Percentiles rank a stretch among this genome's conserved stretches.
These are phyloP conservation scores for Sporothrix luriei DNA, from an alignment of 2,329 filamentous ascomycete genomes.

Conservation along the genomic window DNA sequence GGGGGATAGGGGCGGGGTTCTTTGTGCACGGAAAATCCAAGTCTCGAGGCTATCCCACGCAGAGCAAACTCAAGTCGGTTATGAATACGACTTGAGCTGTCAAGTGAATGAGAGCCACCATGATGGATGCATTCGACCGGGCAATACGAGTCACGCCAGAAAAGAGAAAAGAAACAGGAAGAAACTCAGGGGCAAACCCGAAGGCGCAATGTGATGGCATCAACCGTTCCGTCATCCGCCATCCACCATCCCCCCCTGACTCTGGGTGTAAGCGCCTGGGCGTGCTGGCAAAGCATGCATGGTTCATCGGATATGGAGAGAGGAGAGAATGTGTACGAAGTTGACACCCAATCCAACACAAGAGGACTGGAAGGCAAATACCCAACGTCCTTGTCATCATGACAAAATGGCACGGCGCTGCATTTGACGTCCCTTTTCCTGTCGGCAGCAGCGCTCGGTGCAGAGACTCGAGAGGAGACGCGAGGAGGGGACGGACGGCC, in stretches of 20 bases:
- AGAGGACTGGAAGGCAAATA: background rate
- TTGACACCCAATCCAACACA: constrained; percentile 12
- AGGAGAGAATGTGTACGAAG: background rate
- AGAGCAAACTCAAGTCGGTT: too few relatives aligned
- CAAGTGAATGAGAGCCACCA: background rate
- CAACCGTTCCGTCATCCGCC: constrained; percentile 10
- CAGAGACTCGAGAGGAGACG: background rate
- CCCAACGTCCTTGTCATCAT: too few relatives aligned
- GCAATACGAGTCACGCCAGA: constrained; percentile 10
- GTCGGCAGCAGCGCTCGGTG: constrained; percentile 15
- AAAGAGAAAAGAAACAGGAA: background rate
- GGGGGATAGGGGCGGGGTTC: background rate
- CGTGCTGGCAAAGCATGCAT: constrained; percentile 2
- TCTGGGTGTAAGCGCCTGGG: too few relatives aligned
- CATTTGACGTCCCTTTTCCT: background rate
- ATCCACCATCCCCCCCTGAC: background rate
- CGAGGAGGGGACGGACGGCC: background rate
- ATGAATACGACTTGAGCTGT: too few relatives aligned
- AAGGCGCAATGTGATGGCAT: constrained; percentile 25
- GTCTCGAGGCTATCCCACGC: background rate
- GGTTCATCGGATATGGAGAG: constrained; percentile 11
- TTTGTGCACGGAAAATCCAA: background rate
- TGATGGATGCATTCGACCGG: background rate
- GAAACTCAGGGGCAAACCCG: background rate
- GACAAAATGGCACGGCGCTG: background rate